Evolutionary conservation across 805 yeast species (phyloP), one percentile per base, ranked within the genome.

Genomic region (Ogataea corticis): DNA sequence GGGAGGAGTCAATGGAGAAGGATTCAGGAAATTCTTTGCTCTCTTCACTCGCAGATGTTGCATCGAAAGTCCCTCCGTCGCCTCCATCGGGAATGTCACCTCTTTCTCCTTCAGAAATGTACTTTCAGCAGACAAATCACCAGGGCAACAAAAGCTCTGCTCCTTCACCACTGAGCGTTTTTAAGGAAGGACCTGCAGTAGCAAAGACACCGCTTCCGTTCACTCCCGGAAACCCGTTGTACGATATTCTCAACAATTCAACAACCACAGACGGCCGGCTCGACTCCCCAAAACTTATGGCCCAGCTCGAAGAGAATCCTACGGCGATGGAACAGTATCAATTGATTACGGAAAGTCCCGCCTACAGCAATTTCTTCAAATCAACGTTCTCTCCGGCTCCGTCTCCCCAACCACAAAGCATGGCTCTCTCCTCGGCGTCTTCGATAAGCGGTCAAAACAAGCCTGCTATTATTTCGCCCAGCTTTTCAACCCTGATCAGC

Each of bases 401-500:
- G 15, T 14, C 25, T 15, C 31, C 32, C 3, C 15, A 35, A 14
- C 31, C 47, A 12, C 28, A 38, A 15, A 21, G 39, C 3, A 21
- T 32, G n/a, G 18, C 41, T 12, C 38, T 35, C 23, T 33, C 37
- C 3, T 33, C 37, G 15, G 21, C 27, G 14, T 33, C 37, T 11
- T 33, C 37, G 7, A 27, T 33, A 7, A 11, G n/a, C 15, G 36
- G 34, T 21, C 32, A 35, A 18, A 14, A 32, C 28, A 45, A 41
- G 30, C 49, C 45, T n/a, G 30, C 40, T 14, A 36, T 50, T 4
- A 39, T 53, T 16, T 61, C 63, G 13, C 65, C 67, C 12, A 48
- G 57, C 10, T 58, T 61, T 35, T 58, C 65, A 6, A 51, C 56
- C 17, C 45, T 62, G 41, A 52, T 61, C 40, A 52, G 41, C 28